Base-by-base conservation (phyloP, 306 rosid genomes). In the Malus asiatica region DNA sequence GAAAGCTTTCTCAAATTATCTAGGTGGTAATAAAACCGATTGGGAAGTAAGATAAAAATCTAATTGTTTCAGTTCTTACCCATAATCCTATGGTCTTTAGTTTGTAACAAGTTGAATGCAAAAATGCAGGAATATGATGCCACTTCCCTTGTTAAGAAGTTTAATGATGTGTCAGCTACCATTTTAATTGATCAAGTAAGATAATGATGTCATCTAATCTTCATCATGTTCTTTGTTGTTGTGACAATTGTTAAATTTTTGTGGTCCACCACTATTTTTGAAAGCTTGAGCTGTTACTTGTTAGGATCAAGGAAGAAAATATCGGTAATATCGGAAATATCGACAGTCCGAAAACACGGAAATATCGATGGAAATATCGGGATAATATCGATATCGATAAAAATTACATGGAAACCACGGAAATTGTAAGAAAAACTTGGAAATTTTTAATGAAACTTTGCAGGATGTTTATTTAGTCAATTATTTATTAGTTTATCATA, bases 161-260 rank as follows among this genome's bases (percentile, higher is more conserved):
- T 75, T 51, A 66, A 46, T 9, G 83, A 92, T 76, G 88, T 89
- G 25, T 80, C 87, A 51, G 78, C 89, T 38, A 84, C 89, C 83
- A 92, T 95, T 82, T 84, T 95, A 84, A 95, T 95, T 71, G 98
- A 95, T 81, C 98, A 95, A 97, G 98, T 95, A 74, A 70, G 35
- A 75, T 25, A 32, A 27, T 76, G 38, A 23, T 70, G 18, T 35
- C 72, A n/a, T 55, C 55, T 42, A 30, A 63, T 68, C 55, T 48
- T 8, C 0, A 2, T 57, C 19, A 19, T 3, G 30, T 19, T 45
- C 25, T 18, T 42, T 22, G 5, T 63, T 30, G 40, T 14, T 65
- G 51, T 10, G 9, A 30, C 55, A 51, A 30, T 45, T 30, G 9
- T 48, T 2, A 46, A 46, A 19, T 18, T 75, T 20, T 20, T 46